Evolutionary conservation across 352 stramenopile genomes (phyloP), one percentile per base, ranked within the genome.

Genomic region (Phytophthora cryptogea): DNA sequence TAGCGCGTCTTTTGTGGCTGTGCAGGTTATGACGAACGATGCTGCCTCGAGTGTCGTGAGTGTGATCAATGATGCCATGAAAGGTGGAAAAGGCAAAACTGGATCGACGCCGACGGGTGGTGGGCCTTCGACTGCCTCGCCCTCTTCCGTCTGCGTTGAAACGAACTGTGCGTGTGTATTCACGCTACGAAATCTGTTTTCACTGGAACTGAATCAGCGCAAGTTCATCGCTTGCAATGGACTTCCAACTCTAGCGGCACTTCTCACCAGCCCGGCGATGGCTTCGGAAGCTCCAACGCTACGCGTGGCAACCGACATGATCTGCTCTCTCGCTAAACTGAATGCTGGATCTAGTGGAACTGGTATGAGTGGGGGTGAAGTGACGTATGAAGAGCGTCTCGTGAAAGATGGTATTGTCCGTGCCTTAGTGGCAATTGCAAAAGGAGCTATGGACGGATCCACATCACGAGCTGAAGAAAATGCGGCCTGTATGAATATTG

Each of bases 391-490:
- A 63, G 76, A 85, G 50, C 70, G 76, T 4, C 80, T 95, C 28
- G 84, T 93, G 7, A 74, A 78, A 37, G 84, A 93, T 49, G 84
- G 84, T 17, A 87, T 93, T 53, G 67, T 93, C 28, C 66, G 68
- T 11, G 83, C 84, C 8, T 64, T 95, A 27, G 66, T 76, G 8
- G 68, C 75, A 8, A 89, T 93, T 48, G 72, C 74, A 8, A 86
- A 78, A 46, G 78, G 73, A 3, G 67, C 67, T 2, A 59, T 74
- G 16, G 66, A 70, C 14, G 30, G 53, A 13, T 63, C 64, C 5
- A 71, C 50, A 8, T 57, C 68, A 11, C 35, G 45, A 32, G 43
- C 67, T 2, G 58, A 76, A 33, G 72, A 82, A 45, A 71, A 72
- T 23, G 45, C 40, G 13, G 69, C 72, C 32, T 68, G 66, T 35